Conservation (phyloP, 257 asterid genomes). For the Fraxinus americana region DNA sequence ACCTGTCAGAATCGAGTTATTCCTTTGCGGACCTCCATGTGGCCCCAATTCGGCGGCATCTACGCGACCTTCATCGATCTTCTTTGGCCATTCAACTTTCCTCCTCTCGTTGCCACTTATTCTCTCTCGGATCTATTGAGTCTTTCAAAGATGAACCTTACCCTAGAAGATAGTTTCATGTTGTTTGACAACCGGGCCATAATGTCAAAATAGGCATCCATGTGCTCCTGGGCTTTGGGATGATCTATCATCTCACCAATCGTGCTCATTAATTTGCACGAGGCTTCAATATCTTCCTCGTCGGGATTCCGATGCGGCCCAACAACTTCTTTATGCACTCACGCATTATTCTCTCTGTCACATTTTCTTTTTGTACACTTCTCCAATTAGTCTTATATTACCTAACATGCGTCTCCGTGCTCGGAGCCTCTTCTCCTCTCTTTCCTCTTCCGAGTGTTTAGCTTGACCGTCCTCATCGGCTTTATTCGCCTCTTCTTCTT, state of each 20-base stretch:
- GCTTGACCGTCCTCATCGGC: conserved; percentile 49
- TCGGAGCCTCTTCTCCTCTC: conserved; percentile 56
- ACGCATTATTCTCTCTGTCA: conserved; percentile 76
- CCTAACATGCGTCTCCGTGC: conserved; percentile 59
- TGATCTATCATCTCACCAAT: no score
- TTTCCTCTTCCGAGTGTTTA: conserved; percentile 40
- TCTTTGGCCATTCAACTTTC: no score
- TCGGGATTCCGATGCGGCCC: conserved; percentile 35
- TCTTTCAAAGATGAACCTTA: conserved; percentile 91
- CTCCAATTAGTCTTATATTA: conserved; percentile 55
- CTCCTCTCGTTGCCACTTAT: conserved; percentile 99
- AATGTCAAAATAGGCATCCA: background rate
- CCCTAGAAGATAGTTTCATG: conserved; percentile 82
- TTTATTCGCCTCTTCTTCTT: conserved; percentile 49
- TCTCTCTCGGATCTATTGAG: conserved; percentile 83
- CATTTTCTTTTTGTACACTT: conserved; percentile 56
- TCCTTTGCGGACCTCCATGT: conserved; percentile 25
- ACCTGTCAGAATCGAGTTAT: conserved; percentile 21
- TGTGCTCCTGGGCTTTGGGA: no score
- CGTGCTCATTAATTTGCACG: no score
- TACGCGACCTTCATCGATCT: no score
- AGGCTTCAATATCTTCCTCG: no score
- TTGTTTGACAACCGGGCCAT: conserved; percentile 73
- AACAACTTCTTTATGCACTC: conserved; percentile 78
- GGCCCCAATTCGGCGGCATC: no score